Evolutionary conservation across 106 monocot species (phyloP), one percentile per base, ranked within the genome.

Genomic region (Vanilla planifolia): DNA sequence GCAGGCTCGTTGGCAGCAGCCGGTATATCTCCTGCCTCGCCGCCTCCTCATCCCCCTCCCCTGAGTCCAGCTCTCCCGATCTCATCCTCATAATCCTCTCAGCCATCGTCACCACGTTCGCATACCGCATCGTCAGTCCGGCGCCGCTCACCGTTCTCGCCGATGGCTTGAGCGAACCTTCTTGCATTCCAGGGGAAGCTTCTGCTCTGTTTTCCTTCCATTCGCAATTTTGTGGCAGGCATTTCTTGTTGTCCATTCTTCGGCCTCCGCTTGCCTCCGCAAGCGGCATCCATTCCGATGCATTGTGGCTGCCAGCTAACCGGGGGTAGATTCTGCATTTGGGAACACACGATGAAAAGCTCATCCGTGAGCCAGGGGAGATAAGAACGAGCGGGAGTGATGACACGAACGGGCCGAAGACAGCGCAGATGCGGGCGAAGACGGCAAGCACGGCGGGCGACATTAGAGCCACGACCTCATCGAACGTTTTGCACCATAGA

Each of bases 381-480:
- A 60, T 32, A 16, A 45, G 29, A 47, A 79, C 22, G 4, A 26
- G 40, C 0, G 93, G 93, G 29, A 93, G 55, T 28, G 76, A 72
- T 0, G 66, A 50, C 11, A 94, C 80, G 60, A 47, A 46, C 0
- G 64, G 61, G 33, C 71, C 46, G 60, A 85, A 94, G 8, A 75
- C 72, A 16, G 52, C 21, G 73, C 77, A 89, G 62, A 94, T 77
- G 29, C 82, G 67, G 13, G 73, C 53, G 78, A 86, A 77, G 46
- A 81, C 53, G 3, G 79, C 52, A 71, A 78, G 55, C 27, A 63
- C 58, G 10, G 83, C 61, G 1, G 64, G 29, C 8, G 65, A 80
- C 83, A 95, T 83, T 50, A 83, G 72, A n/a, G 60, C 59, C 0
- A 72, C 74, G n/a, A 59, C 80, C 61, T 78, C 80, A 33, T 86